Evolutionary conservation across 2,329 filamentous ascomycete genomes (phyloP), one percentile per base, ranked within the genome.

Genomic region (Xylaria hypoxylon): DNA sequence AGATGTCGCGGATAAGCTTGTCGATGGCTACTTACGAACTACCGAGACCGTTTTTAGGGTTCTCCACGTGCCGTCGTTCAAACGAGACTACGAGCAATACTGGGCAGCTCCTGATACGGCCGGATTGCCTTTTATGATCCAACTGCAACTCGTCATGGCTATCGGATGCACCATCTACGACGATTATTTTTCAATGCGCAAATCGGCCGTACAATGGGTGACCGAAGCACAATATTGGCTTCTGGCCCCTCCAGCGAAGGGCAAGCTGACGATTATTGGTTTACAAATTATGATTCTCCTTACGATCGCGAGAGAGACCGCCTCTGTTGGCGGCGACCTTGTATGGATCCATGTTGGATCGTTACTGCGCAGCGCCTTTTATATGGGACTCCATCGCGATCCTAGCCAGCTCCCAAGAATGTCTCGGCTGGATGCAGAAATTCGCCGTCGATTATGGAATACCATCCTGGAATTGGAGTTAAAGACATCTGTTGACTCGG

Each of bases 361-460:
- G 0, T 67, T 88, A 11, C 65, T 87, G n/a, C 79, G 86, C 11
- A 82, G 81, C 7, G 87, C 86, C 59, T 83, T 89, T 72, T 82
- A 82, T 61, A 87, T 88, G 81, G 87, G 87, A 3, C 78, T 89
- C 5, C 86, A 89, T 72, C 82, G 85, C 1, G 87, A 89, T 62
- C 86, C 87, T 0, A 79, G 77, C 33, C 77, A 81, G 63, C 80
- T 88, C 3, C 79, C 80, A 6, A 79, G 80, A 22, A 84, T 86
- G 79, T 80, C 83, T 2, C 71, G 77, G 0, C 80, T 85, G 40
- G 79, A 81, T 22, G 79, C 82, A 0, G 87, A 89, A 74, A 82
- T 89, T 74, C 81, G 86, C 1, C 79, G 86, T 3, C 79, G 87
- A 2, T 72, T 89, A 0, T 89, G 87, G 87, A 82, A 83, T 6